Evolutionary conservation across 1,284 basidiomycete species (phyloP).

Genomic region (Macrocystidia cucumis): DNA sequence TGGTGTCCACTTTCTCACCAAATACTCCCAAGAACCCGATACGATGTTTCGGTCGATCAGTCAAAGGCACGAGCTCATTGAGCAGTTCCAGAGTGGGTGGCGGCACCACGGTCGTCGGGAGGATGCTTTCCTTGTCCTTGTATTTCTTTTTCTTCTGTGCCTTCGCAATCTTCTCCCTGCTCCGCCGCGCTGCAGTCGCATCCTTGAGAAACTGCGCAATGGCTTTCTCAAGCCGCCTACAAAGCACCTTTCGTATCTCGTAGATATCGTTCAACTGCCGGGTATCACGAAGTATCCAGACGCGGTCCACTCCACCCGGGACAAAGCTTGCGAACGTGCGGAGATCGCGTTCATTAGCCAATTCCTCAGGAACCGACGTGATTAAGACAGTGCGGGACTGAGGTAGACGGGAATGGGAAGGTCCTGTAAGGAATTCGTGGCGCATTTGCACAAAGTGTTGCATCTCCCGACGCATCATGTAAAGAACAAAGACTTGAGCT

Average conservation of each 20-base stretch:
- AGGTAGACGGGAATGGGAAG: constrained; percentile 52
- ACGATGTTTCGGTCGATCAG: constrained; percentile 52
- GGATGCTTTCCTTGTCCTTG: constrained; percentile 14
- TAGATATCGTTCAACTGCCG: constrained; percentile 52
- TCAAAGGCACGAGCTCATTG: constrained; percentile 47
- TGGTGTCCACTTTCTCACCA: constrained; percentile 68
- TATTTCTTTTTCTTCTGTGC: constrained; percentile 19
- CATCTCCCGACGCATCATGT: constrained; percentile 61
- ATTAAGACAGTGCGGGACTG: constrained; percentile 77
- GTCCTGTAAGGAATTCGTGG: constrained; percentile 62
- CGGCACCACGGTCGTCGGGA: constrained; percentile 12
- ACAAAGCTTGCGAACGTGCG: constrained; percentile 60
- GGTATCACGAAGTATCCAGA: constrained; percentile 68
- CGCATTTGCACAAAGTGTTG: constrained; percentile 57
- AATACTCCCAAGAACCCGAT: constrained; percentile 49
- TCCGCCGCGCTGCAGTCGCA: constrained; percentile 34
- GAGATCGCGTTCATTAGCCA: constrained; percentile 54
- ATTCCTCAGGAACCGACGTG: constrained; percentile 61
- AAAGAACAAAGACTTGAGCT: constrained; percentile 59
- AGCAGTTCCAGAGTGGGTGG: constrained; percentile 22
- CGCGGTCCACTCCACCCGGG: constrained; percentile 69
- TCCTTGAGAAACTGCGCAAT: constrained; percentile 50
- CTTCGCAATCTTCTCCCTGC: constrained; percentile 19
- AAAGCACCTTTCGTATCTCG: constrained; percentile 48
- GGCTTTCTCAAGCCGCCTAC: constrained; percentile 58